These are phyloP conservation scores for Theileria annulata DNA, from an alignment of 169 alveolate genomes.

Conservation along the genomic window DNA sequence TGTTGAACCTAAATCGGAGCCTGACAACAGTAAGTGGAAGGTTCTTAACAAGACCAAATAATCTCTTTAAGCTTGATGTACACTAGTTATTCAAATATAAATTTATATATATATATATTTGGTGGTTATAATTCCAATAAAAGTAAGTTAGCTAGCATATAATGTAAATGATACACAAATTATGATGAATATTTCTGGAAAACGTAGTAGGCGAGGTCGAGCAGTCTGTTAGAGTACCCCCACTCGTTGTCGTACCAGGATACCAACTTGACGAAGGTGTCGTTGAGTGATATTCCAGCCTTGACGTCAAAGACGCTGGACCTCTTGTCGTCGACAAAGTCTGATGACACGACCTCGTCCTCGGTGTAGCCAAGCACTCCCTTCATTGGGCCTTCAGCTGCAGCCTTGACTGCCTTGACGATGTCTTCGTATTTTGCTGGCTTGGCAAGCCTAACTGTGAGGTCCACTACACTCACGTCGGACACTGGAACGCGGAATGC, in stretches of 20 bases:
- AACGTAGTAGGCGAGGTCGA: slow-evolving; percentile 88
- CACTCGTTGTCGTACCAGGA: slow-evolving; percentile 99
- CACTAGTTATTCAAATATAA: not conserved
- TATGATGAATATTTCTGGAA: slow-evolving; percentile 53
- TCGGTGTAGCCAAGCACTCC: slow-evolving; percentile 95
- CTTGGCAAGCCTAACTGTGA: slow-evolving; percentile 93
- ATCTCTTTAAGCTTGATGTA: not conserved
- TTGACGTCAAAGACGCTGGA: slow-evolving; percentile 95
- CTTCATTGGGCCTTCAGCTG: slow-evolving; percentile 91
- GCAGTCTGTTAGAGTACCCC: slow-evolving; percentile 97
- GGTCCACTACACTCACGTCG: slow-evolving; percentile 98
- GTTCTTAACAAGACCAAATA: slow-evolving; percentile 5
- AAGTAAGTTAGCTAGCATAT: not conserved
- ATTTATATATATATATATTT: not conserved
- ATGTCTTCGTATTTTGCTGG: slow-evolving; percentile 95
- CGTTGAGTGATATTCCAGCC: slow-evolving; percentile 97
- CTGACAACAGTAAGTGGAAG: slow-evolving; percentile 19
- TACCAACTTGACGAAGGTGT: slow-evolving; percentile 94
- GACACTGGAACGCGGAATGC: slow-evolving; percentile 99
- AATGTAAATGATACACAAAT: not conserved
- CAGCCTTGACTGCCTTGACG: slow-evolving; percentile 91
- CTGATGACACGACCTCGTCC: slow-evolving; percentile 97
- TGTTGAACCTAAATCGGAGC: not conserved
- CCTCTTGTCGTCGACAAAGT: slow-evolving; percentile 91
- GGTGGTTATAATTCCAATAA: not conserved